phyloP scores from a whole-genome alignment of 2,329 filamentous ascomycete genomes.

The Sporothrix variecibatus region DNA sequence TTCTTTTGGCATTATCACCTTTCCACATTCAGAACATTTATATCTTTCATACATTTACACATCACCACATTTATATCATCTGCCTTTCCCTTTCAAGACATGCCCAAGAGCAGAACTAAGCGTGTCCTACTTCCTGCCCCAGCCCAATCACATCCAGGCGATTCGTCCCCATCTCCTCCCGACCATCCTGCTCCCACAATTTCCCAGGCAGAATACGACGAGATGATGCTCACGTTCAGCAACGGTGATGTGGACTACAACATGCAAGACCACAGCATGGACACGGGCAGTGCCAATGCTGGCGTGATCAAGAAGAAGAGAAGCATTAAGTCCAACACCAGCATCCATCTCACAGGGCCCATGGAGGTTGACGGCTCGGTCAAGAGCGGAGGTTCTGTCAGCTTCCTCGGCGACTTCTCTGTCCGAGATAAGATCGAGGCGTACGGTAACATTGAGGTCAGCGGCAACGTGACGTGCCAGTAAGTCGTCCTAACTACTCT shows the following conservation, averaged over 20 bases:
- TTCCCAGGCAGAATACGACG: slow-evolving; percentile 26
- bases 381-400: slow-evolving; percentile 48
- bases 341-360: slow-evolving; percentile 46
- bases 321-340: slow-evolving; percentile 47
- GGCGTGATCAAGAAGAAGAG: slow-evolving; percentile 38
- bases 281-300: slow-evolving; percentile 9
- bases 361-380: slow-evolving; percentile 52
- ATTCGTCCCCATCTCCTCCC: background rate
- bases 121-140: slow-evolving; percentile 20
- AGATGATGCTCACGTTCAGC: slow-evolving; percentile 29
- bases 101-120: slow-evolving; percentile 19
- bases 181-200: slow-evolving; percentile 4
- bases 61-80: background rate
- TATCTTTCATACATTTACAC: background rate
- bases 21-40: background rate
- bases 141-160: background rate
- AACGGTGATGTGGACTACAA: slow-evolving; percentile 31
- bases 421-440: slow-evolving; percentile 50
- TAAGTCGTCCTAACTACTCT: slow-evolving; percentile 35
- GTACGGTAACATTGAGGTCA: slow-evolving; percentile 47
- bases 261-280: slow-evolving; percentile 12
- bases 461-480: slow-evolving; percentile 48
- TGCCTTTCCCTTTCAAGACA: background rate
- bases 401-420: slow-evolving; percentile 47
- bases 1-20: background rate